Evolutionary conservation across 2,329 filamentous ascomycete genomes (phyloP).

Genomic region (Cadophora sp.): DNA sequence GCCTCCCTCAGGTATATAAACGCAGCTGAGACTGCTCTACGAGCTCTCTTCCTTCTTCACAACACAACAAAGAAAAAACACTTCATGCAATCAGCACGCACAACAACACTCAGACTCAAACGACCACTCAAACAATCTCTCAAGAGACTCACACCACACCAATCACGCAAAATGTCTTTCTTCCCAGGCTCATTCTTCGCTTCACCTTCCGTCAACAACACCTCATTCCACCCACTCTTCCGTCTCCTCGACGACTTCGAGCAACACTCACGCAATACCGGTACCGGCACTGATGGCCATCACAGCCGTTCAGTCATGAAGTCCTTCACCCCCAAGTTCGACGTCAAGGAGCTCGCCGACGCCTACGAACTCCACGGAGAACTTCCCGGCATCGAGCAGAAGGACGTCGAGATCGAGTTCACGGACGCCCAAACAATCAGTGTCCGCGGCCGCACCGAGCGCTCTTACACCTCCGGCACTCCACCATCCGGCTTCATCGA

Average conservation of each 20-base stretch:
- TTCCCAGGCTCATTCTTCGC: conserved; percentile 58
- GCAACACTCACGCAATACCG: conserved; percentile 51
- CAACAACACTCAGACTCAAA: conserved; percentile 24
- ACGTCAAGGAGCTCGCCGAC: conserved; percentile 73
- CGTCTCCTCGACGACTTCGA: conserved; percentile 70
- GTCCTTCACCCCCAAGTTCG: conserved; percentile 78
- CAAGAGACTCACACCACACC: conserved; percentile 36
- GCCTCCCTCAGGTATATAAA: conserved; percentile 30
- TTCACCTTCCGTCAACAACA: conserved; percentile 46
- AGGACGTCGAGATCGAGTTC: conserved; percentile 80
- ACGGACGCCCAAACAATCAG: conserved; percentile 76
- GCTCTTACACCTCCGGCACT: conserved; percentile 58
- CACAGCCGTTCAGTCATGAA: conserved; percentile 40
- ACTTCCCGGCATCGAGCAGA: conserved; percentile 76
- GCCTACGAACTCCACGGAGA: conserved; percentile 82
- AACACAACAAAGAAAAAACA: conserved; percentile 26
- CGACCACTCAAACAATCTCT: conserved; percentile 18
- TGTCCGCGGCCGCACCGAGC: conserved; percentile 73
- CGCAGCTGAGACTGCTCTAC: conserved; percentile 10
- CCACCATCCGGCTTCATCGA: conserved; percentile 56
- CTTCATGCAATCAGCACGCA: conserved; percentile 37
- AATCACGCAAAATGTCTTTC: conserved; percentile 61
- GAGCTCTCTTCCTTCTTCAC: conserved; percentile 14
- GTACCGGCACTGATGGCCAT: conserved; percentile 21
- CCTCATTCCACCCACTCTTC: conserved; percentile 66